Evolutionary conservation across 192 early-diverging fungal genomes (phyloP), one percentile per base, ranked within the genome.

Genomic region (Oehlia diaphana): DNA sequence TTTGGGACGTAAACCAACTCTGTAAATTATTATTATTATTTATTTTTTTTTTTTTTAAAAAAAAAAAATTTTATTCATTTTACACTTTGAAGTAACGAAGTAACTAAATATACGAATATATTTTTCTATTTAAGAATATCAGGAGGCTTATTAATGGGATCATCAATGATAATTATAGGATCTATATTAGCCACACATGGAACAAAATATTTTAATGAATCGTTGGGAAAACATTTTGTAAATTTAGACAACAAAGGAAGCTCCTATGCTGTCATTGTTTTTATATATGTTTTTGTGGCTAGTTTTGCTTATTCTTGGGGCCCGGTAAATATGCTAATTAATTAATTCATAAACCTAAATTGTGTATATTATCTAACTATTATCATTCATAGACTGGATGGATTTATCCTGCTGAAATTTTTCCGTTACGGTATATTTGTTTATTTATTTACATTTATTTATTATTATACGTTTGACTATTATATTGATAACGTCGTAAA

Each of bases 361-460:
- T 44, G 9, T 44, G 42, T 4, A 44, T 10, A 44, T 44, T 7
- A 37, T 42, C 13, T 70, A 35, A n/a, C 19, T 42, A 19, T 39
- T 12, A 8, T 39, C 19, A 21, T 70, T 70, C 21, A 13, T 70
- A 70, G 68, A n/a, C 21, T 2, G 93, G 90, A 19, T 98, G 95
- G 96, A 92, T 94, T 82, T 96, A 96, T 80, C 93, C 96, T 53
- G 89, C 94, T 33, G 97, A 98, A 86, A 96, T 98, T 73, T 97
- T 91, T 85, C 95, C 96, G 62, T 91, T 96, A 76, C 93, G 68
- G 68, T 70, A 70, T 23, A 26, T 44, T 44, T 4, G 3, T 28
- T 37, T 65, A 65, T 9, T 44, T 9, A 44, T 44, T 44, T 44
- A 37, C n/a, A 4, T 14, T 9, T n/a, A n/a, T 3, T 66, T 26